Evolutionary conservation across 2,329 filamentous ascomycete species (phyloP).

Genomic region (Polychaeton citri): DNA sequence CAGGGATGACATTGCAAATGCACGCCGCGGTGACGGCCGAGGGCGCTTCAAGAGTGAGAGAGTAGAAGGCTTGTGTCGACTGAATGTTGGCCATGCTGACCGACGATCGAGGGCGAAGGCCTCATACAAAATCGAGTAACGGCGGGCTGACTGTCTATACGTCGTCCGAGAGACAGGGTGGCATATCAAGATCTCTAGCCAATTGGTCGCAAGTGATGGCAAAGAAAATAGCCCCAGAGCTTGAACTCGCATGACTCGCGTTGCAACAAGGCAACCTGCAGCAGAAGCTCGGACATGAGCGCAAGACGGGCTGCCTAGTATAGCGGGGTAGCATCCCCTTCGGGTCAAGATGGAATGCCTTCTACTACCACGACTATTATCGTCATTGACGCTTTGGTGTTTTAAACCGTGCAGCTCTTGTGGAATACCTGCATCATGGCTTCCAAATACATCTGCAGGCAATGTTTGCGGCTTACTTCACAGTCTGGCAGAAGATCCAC

Average conservation of each 20-base stretch:
- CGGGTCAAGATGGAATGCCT: slow-evolving; percentile 1
- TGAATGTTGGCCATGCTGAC: slow-evolving; percentile 85
- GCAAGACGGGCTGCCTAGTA: neutral
- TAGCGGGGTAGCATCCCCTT: slow-evolving; percentile 6
- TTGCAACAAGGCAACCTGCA: slow-evolving; percentile 1
- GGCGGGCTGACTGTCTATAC: too few relatives aligned
- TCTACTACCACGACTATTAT: too few relatives aligned
- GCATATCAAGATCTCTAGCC: neutral
- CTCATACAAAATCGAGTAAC: too few relatives aligned
- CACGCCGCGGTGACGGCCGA: slow-evolving; percentile 83
- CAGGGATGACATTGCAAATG: slow-evolving; percentile 67
- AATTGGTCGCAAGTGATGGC: slow-evolving; percentile 1
- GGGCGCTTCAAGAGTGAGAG: slow-evolving; percentile 85
- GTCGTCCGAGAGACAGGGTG: too few relatives aligned
- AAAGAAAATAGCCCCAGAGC: slow-evolving; percentile 1
- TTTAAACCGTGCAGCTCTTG: too few relatives aligned
- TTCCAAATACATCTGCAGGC: slow-evolving; percentile 13
- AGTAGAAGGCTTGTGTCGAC: slow-evolving; percentile 91
- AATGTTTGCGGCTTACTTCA: slow-evolving; percentile 11
- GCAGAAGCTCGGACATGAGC: too few relatives aligned
- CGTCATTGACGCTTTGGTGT: too few relatives aligned
- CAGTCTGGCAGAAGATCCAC: neutral
- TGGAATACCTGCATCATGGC: slow-evolving; percentile 12
- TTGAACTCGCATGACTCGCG: slow-evolving; percentile 1
- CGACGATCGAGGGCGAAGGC: slow-evolving; percentile 1